These are phyloP conservation scores for Dactylellina sp. DNA, from an alignment of 2,329 filamentous ascomycete genomes.

Conservation along the genomic window DNA sequence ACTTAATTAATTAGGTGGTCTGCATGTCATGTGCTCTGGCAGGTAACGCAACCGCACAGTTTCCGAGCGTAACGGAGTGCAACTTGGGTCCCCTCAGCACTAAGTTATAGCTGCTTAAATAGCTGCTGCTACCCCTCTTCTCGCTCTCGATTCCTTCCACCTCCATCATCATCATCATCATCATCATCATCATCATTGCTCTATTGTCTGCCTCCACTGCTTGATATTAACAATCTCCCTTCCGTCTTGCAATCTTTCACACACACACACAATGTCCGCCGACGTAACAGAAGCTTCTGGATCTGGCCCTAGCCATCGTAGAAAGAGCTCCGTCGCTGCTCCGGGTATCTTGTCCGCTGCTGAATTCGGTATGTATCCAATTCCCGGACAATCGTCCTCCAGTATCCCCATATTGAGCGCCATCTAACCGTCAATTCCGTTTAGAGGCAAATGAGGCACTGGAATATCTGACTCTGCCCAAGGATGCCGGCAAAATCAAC, in stretches of 20 bases:
- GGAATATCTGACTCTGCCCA: constrained; percentile 1
- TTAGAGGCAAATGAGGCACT: constrained; percentile 1
- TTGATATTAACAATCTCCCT: not conserved
- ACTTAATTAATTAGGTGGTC: constrained; percentile 12
- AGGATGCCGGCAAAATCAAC: constrained; percentile 38
- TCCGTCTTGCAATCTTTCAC: not conserved
- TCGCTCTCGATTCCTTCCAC: constrained; percentile 4
- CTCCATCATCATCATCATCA: not conserved
- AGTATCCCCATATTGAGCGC: no score
- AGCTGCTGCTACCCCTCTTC: constrained; percentile 55
- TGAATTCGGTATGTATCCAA: constrained; percentile 33
- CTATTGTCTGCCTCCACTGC: not conserved
- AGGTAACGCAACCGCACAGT: constrained; percentile 20
- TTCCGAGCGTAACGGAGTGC: constrained; percentile 18
- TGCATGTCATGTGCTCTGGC: constrained; percentile 22
- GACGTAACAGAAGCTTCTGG: constrained; percentile 33
- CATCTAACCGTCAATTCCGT: not conserved
- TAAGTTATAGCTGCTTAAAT: constrained; percentile 40
- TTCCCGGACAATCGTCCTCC: no score
- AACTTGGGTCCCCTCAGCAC: not conserved
- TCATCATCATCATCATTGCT: constrained; percentile 2
- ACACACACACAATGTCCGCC: constrained; percentile 44
- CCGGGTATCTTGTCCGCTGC: constrained; percentile 31
- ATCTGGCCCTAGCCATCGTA: constrained; percentile 18
- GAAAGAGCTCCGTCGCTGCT: constrained; percentile 34